Evolutionary conservation across 305 asterid genomes (phyloP), one percentile per base, ranked within the genome.

Genomic region (Fraxinus baroniana): DNA sequence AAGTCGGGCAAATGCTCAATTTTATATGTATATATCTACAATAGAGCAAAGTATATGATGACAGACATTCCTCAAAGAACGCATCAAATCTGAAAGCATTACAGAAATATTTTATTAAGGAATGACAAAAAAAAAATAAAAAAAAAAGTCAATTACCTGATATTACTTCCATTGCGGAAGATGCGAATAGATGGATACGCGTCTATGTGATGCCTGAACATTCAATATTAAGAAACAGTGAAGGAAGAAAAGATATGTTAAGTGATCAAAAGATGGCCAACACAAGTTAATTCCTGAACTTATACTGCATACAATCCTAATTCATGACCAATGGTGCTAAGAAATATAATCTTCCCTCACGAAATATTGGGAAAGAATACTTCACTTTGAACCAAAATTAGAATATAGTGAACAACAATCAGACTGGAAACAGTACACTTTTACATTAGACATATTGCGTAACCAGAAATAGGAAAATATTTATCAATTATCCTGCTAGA

Each of bases 131-230:
- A 64, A 33, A 57, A 70, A 41, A 49, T 3, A 30, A 30, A 30
- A 30, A 0, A 30, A 78, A 62, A n/a, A 49, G 20, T 20, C 37
- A 75, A 84, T 87, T 86, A 92, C 99, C 90, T 92, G 68, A 94
- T 79, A 92, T 97, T 96, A 49, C 89, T 91, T 84, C 99, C 98
- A 89, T 90, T 94, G 28, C 96, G 97, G 91, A 93, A 97, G 81
- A 97, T 94, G 85, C 97, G 98, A 83, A 97, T 92, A 44, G 98
- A 94, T 81, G 98, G 99, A 82, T 92, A 97, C 79, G 97, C 99
- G 85, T 93, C 94, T 79, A 97, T 90, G 89, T 93, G 98, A 89
- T 94, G 80, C 93, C 99, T 97, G 99, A 83, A 89, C 71, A 86
- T 80, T 87, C 81, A 84, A 36, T 41, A 84, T 64, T 70, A 82